These are phyloP conservation scores for Chenopodium suecicum DNA, from an alignment of 148 eudicot genomes.

Conservation along the genomic window DNA sequence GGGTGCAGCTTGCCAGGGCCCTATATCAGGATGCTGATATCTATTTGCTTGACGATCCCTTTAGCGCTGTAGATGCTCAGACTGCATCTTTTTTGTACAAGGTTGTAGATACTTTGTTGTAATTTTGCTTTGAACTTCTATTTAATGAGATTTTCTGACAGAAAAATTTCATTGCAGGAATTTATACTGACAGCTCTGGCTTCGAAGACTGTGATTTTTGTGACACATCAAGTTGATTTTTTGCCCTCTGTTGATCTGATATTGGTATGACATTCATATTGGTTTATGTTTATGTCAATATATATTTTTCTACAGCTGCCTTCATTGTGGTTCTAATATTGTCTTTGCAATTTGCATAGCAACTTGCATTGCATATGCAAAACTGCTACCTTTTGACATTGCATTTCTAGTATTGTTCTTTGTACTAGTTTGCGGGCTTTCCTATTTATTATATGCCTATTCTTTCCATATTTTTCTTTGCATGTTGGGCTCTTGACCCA, in stretches of 20 bases:
- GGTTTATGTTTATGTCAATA: not conserved
- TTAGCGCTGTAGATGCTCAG: slow-evolving; percentile 98
- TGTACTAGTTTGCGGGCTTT: not conserved
- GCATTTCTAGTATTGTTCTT: not conserved
- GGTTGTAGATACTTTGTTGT: slow-evolving; percentile 36
- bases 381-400: not conserved
- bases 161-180: slow-evolving; percentile 51
- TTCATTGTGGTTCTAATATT: not conserved
- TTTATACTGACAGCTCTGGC: slow-evolving; percentile 74
- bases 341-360: not conserved
- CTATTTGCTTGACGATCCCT: slow-evolving; percentile 97
- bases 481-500: not conserved
- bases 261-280: slow-evolving; percentile 52
- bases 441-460: not conserved
- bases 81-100: slow-evolving; percentile 81
- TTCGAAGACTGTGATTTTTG: slow-evolving; percentile 76
- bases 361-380: not conserved
- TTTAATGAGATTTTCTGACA: slow-evolving; percentile 29
- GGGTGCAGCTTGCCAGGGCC: slow-evolving; percentile 97
- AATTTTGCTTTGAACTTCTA: slow-evolving; percentile 9
- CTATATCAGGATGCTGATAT: slow-evolving; percentile 96
- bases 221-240: slow-evolving; percentile 97
- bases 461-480: not conserved
- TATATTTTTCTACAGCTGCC: not conserved
- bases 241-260: slow-evolving; percentile 86